A percentile compares a stretch with the other conserved stretches of the same genome.
These are phyloP conservation scores for Tylopilus felleus DNA, from an alignment of 768 basidiomycete species.

Conservation along the genomic window DNA sequence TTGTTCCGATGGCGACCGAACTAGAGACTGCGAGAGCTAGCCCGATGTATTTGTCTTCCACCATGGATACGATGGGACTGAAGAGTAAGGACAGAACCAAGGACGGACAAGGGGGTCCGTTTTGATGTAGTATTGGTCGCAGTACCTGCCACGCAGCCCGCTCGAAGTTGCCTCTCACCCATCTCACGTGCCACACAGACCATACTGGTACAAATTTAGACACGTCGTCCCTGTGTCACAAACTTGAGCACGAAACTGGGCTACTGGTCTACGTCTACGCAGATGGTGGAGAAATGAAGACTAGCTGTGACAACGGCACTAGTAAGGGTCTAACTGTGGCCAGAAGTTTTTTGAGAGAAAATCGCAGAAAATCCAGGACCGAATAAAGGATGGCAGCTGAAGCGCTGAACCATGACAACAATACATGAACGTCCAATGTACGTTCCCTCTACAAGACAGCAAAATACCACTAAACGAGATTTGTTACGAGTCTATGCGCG, in stretches of 20 bases:
- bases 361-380: no score
- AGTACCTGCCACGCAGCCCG: constrained; percentile 1
- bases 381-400: no score
- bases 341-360: no score
- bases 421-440: no score
- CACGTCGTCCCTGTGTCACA: not conserved
- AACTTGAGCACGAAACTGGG: not conserved
- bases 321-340: no score
- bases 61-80: constrained; percentile 39
- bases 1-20: constrained; percentile 86
- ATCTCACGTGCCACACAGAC: constrained; percentile 19
- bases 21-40: constrained; percentile 83
- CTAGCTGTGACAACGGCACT: no score
- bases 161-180: not conserved
- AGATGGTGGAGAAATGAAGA: no score
- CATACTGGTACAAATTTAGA: constrained; percentile 5
- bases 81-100: not conserved
- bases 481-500: no score
- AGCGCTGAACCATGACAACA: no score
- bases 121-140: constrained; percentile 2
- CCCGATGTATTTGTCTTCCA: constrained; percentile 96
- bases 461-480: no score
- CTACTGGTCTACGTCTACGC: no score
- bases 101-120: constrained; percentile 5
- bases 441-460: no score